Evolutionary conservation across 140 eudicot genomes (phyloP).

Genomic region (Ambrosia hybrid): DNA sequence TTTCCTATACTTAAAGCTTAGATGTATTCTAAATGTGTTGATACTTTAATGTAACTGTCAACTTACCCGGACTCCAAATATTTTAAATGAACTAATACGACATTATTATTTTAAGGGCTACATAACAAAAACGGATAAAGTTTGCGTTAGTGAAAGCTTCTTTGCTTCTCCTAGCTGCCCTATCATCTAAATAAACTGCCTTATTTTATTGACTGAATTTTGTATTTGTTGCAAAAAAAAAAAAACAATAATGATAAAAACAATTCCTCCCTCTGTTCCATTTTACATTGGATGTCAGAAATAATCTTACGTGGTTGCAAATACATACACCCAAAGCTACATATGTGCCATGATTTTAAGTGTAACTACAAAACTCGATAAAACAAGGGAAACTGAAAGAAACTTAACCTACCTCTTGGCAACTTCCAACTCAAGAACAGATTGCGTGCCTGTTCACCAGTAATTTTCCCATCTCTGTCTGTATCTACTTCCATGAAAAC

Average conservation of each 20-base stretch:
- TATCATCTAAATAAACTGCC: neutral
- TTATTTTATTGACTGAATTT: constrained; percentile 6
- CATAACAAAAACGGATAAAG: neutral
- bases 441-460: constrained; percentile 84
- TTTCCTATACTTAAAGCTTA: neutral
- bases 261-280: neutral
- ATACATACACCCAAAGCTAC: neutral
- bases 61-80: neutral
- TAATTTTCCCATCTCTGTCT: constrained; percentile 86
- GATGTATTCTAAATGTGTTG: neutral
- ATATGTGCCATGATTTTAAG: neutral
- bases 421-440: constrained; percentile 85
- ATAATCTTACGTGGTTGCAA: neutral
- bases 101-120: neutral
- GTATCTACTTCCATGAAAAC: constrained; percentile 82
- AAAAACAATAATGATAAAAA: neutral
- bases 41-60: neutral
- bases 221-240: neutral
- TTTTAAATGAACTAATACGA: neutral
- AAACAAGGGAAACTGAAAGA: constrained; percentile 2
- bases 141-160: neutral
- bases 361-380: constrained; percentile 15
- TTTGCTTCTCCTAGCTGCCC: neutral
- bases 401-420: constrained; percentile 62
- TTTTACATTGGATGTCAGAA: neutral